Percentiles rank a stretch among this genome's conserved stretches.
These are phyloP conservation scores for Paracoccidioides brasiliensis DNA, from an alignment of 2,329 filamentous ascomycete species.

Conservation along the genomic window DNA sequence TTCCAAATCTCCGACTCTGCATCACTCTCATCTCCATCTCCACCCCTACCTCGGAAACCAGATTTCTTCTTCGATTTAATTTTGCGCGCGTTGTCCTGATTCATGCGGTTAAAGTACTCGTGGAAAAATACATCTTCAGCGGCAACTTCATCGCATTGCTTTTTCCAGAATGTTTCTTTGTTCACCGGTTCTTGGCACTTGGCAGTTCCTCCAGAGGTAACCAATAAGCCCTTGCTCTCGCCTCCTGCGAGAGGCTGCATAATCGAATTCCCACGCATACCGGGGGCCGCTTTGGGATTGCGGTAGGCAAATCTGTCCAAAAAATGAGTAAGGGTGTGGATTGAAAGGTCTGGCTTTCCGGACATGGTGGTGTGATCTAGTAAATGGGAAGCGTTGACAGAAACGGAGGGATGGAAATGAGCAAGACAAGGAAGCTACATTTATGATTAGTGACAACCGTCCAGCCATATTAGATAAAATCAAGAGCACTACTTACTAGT, in stretches of 20 bases:
- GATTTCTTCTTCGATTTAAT: slow-evolving; percentile 44
- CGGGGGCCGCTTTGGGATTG: slow-evolving; percentile 59
- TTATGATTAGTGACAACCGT: neutral
- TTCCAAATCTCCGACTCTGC: slow-evolving; percentile 76
- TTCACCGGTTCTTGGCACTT: slow-evolving; percentile 59
- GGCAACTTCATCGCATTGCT: slow-evolving; percentile 74
- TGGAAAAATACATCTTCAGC: slow-evolving; percentile 98
- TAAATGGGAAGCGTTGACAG: slow-evolving; percentile 63
- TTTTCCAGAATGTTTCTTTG: slow-evolving; percentile 78
- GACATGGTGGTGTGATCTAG: slow-evolving; percentile 57
- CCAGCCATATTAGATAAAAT: slow-evolving; percentile 13
- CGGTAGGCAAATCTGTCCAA: slow-evolving; percentile 97
- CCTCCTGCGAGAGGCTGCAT: slow-evolving; percentile 81
- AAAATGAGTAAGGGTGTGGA: slow-evolving; percentile 88
- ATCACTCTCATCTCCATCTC: slow-evolving; percentile 39
- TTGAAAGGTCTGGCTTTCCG: slow-evolving; percentile 77
- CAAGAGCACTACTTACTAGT: slow-evolving; percentile 43
- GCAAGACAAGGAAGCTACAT: slow-evolving; percentile 49
- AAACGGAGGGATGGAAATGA: slow-evolving; percentile 90
- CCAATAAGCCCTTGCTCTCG: slow-evolving; percentile 46
- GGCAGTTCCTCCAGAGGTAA: slow-evolving; percentile 46
- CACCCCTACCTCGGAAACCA: slow-evolving; percentile 28
- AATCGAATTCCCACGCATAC: slow-evolving; percentile 68
- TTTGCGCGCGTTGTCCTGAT: slow-evolving; percentile 47
- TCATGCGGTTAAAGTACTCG: slow-evolving; percentile 74